phyloP scores from a whole-genome alignment of 345 rosid genomes.

The Euphorbia lathyris region DNA sequence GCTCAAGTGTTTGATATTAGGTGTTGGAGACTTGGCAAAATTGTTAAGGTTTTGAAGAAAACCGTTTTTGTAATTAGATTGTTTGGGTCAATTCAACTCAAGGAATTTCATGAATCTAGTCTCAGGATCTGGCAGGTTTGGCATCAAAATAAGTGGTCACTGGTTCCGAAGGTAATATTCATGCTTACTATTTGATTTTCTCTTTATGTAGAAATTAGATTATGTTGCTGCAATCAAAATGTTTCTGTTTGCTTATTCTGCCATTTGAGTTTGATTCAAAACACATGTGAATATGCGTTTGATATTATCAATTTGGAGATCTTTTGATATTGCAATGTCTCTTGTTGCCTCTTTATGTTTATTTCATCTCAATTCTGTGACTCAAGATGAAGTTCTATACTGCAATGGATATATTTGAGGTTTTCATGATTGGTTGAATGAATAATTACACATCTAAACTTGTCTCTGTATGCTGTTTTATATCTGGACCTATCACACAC shows the following conservation, averaged over 20 bases:
- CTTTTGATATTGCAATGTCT: not conserved
- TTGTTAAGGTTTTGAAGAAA: conserved; percentile 27
- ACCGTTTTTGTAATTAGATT: conserved; percentile 29
- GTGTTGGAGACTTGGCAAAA: conserved; percentile 39
- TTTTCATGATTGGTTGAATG: too few relatives aligned
- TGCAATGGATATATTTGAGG: too few relatives aligned
- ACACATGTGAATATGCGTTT: not conserved
- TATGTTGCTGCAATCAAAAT: too few relatives aligned
- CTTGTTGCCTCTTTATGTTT: not conserved
- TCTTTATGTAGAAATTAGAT: too few relatives aligned
- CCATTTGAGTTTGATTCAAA: too few relatives aligned
- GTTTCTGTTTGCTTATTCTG: too few relatives aligned
- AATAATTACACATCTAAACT: too few relatives aligned
- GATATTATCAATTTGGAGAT: not conserved
- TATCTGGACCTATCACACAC: too few relatives aligned
- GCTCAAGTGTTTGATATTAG: conserved; percentile 38
- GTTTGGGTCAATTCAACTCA: conserved; percentile 37
- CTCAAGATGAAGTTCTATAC: too few relatives aligned
- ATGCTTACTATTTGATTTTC: not conserved
- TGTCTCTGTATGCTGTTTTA: too few relatives aligned
- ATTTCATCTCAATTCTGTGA: not conserved
- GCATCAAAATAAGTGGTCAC: conserved; percentile 32
- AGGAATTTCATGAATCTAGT: conserved; percentile 29
- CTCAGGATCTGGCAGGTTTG: conserved; percentile 32
- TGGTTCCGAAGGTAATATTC: conserved; percentile 31